phyloP scores from a whole-genome alignment of 805 yeast genomes.

The Metschnikowia cerradonensis region DNA sequence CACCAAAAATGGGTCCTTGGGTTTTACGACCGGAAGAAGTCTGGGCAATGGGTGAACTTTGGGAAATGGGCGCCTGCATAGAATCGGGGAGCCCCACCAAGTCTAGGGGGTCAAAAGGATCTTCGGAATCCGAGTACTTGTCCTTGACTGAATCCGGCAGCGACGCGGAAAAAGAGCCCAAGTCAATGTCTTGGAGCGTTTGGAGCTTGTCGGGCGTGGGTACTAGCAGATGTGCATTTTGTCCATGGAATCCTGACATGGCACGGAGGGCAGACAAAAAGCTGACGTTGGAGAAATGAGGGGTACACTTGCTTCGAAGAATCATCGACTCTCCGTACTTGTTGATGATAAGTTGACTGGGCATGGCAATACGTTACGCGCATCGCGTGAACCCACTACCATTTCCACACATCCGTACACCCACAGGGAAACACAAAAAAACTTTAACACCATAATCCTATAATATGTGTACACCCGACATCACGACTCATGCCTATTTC shows the following conservation, averaged over 20 bases:
- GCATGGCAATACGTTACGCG: neutral
- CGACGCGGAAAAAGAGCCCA: conserved; percentile 17
- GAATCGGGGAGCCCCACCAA: conserved; percentile 14
- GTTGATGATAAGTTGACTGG: neutral
- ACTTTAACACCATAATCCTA: neutral
- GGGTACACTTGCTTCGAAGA: neutral
- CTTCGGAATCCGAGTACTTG: conserved; percentile 14
- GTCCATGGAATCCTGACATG: neutral
- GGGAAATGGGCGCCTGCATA: neutral
- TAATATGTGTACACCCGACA: neutral
- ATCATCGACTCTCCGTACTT: conserved; percentile 6
- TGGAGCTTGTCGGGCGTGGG: conserved; percentile 12
- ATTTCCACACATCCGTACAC: neutral
- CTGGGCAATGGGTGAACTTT: neutral
- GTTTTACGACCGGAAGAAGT: neutral
- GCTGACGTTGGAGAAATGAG: neutral
- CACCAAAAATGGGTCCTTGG: neutral
- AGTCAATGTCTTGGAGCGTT: conserved; percentile 14
- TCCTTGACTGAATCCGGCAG: conserved; percentile 2
- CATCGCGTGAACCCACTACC: neutral
- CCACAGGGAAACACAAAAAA: no score
- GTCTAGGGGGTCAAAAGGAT: conserved; percentile 19
- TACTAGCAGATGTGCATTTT: neutral
- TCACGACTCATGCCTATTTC: neutral
- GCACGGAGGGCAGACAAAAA: conserved; percentile 1